Conservation (phyloP, 2,329 filamentous ascomycete species). For the Cytospora piceae region DNA sequence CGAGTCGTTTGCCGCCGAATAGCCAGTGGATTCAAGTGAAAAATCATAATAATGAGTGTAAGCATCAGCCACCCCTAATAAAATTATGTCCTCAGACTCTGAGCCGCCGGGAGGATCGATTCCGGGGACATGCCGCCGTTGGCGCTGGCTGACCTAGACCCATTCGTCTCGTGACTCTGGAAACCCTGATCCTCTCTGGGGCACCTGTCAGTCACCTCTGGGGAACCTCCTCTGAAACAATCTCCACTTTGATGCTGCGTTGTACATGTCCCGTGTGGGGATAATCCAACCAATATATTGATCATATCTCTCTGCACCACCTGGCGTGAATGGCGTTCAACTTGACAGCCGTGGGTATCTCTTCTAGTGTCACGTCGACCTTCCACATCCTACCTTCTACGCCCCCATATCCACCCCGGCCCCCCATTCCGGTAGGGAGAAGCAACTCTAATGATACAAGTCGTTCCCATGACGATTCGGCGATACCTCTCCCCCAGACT, state of each 20-base stretch:
- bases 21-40: too few relatives aligned
- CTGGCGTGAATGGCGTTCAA: constrained; percentile 63
- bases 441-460: constrained; percentile 70
- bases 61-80: neutral
- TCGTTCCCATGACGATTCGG: constrained; percentile 74
- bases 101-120: neutral
- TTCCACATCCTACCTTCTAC: constrained; percentile 71
- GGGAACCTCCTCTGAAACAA: neutral
- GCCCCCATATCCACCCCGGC: constrained; percentile 49
- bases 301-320: constrained; percentile 76
- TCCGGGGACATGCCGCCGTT: neutral
- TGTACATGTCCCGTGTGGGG: neutral
- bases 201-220: neutral
- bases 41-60: neutral
- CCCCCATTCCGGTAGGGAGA: constrained; percentile 66
- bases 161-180: neutral
- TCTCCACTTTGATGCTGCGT: neutral
- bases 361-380: constrained; percentile 76
- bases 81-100: neutral
- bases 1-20: too few relatives aligned
- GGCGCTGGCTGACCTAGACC: neutral
- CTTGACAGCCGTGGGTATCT: constrained; percentile 69
- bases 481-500: constrained; percentile 76
- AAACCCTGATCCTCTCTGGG: neutral
- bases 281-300: constrained; percentile 17